Evolutionary conservation across 2,329 filamentous ascomycete species (phyloP).

Genomic region (Akanthomyces uredinophilus): DNA sequence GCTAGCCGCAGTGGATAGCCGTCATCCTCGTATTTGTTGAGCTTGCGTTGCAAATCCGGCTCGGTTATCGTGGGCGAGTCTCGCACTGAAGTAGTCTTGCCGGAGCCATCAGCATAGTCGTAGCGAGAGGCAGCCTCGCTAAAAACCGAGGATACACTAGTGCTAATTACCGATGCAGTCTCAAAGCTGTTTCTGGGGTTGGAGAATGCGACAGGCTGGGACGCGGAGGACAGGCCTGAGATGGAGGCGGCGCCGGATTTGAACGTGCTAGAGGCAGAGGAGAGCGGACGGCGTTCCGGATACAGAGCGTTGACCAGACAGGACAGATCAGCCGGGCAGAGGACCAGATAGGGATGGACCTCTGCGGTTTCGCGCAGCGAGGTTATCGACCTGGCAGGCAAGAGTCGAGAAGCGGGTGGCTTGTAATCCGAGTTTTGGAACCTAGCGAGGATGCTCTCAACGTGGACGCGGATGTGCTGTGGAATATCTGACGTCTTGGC

Average conservation of each 20-base stretch:
- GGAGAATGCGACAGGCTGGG: slow-evolving; percentile 60
- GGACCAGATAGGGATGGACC: slow-evolving; percentile 72
- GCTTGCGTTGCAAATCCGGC: slow-evolving; percentile 36
- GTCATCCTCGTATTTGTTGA: slow-evolving; percentile 57
- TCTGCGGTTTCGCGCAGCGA: slow-evolving; percentile 71
- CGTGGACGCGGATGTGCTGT: slow-evolving; percentile 58
- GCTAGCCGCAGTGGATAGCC: slow-evolving; percentile 61
- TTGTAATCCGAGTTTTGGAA: slow-evolving; percentile 52
- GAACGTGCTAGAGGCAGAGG: slow-evolving; percentile 55
- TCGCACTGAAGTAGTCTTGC: slow-evolving; percentile 44
- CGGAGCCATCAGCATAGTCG: slow-evolving; percentile 53
- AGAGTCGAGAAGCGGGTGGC: slow-evolving; percentile 50
- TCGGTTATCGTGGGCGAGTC: slow-evolving; percentile 50
- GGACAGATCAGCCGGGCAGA: slow-evolving; percentile 73
- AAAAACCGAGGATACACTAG: slow-evolving; percentile 65
- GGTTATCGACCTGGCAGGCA: slow-evolving; percentile 67
- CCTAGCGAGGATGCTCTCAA: slow-evolving; percentile 65
- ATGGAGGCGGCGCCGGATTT: slow-evolving; percentile 63
- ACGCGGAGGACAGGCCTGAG: slow-evolving; percentile 64
- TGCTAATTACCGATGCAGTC: slow-evolving; percentile 65
- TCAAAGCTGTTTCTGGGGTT: slow-evolving; percentile 55
- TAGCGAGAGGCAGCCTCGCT: slow-evolving; percentile 65
- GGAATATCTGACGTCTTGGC: slow-evolving; percentile 44
- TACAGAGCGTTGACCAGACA: slow-evolving; percentile 81
- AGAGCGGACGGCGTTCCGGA: slow-evolving; percentile 64